Conservation (phyloP, 1,284 basidiomycete species). For the Trametes pubescens region DNA sequence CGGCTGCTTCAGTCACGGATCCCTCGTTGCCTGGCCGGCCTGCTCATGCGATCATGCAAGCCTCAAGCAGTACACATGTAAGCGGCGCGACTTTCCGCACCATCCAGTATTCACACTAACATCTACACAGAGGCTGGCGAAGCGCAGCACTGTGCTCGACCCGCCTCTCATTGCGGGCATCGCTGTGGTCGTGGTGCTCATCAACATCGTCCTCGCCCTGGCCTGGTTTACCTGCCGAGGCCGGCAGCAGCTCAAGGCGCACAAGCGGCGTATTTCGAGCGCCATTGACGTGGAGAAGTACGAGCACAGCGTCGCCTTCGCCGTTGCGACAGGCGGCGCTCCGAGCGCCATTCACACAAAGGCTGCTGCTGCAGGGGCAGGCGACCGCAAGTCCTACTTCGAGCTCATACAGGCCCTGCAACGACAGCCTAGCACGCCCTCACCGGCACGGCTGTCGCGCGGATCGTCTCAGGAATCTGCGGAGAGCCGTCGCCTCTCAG, state of each 20-base stretch:
- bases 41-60: constrained; percentile 14
- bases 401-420: constrained; percentile 30
- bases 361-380: constrained; percentile 3
- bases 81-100: constrained; percentile 5
- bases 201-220: constrained; percentile 35
- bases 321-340: constrained; percentile 16
- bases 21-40: neutral
- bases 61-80: constrained; percentile 25
- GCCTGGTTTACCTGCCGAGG: constrained; percentile 32
- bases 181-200: constrained; percentile 31
- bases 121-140: constrained; percentile 24
- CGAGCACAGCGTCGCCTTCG: constrained; percentile 26
- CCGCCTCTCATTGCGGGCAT: constrained; percentile 35
- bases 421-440: constrained; percentile 13
- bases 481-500: constrained; percentile 17
- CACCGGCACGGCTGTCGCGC: constrained; percentile 21
- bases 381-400: constrained; percentile 27
- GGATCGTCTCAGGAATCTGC: constrained; percentile 22
- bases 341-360: constrained; percentile 6
- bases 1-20: neutral
- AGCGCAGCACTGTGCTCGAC: constrained; percentile 26
- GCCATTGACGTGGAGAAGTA: constrained; percentile 29
- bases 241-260: constrained; percentile 21
- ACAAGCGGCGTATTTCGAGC: constrained; percentile 21
- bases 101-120: constrained; percentile 10